Percentiles rank a stretch among this genome's conserved stretches.
phyloP scores from a whole-genome alignment of 2,329 filamentous ascomycete species.

The Colletotrichum acutatum region DNA sequence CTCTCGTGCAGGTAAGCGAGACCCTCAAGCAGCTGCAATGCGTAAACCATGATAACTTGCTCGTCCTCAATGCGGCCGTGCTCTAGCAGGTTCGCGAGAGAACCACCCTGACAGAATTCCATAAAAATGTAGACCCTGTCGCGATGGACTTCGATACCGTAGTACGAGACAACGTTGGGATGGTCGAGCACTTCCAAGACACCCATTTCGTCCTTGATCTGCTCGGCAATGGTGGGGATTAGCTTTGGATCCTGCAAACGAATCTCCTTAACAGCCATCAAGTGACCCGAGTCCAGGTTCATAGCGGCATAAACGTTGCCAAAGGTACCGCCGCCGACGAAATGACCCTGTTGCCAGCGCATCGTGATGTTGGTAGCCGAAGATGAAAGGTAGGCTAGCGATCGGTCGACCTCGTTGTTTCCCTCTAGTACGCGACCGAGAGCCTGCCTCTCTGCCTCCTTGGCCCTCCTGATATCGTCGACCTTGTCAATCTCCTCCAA shows the following conservation, averaged over 20 bases:
- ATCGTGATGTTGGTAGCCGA: constrained; percentile 95
- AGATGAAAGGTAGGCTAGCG: constrained; percentile 91
- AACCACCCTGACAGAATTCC: constrained; percentile 98
- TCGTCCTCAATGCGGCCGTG: constrained; percentile 98
- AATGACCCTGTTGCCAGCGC: constrained; percentile 99
- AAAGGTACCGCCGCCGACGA: constrained; percentile 96
- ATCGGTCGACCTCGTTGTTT: constrained; percentile 94
- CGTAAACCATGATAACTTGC: constrained; percentile 96
- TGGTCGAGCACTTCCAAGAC: constrained; percentile 96
- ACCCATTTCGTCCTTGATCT: constrained; percentile 97
- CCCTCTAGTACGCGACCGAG: constrained; percentile 92
- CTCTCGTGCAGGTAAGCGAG: constrained; percentile 93
- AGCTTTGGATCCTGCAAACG: constrained; percentile 95
- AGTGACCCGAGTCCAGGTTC: constrained; percentile 93
- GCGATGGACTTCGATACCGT: constrained; percentile 96
- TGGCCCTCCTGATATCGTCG: constrained; percentile 81
- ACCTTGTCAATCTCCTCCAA: constrained; percentile 78
- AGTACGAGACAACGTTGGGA: constrained; percentile 97
- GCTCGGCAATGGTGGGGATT: constrained; percentile 91
- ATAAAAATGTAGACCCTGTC: constrained; percentile 99
- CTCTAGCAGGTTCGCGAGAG: constrained; percentile 87
- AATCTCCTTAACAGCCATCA: constrained; percentile 99
- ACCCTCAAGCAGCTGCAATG: constrained; percentile 91
- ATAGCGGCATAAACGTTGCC: constrained; percentile 97
- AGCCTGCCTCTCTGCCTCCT: constrained; percentile 86